phyloP scores from a whole-genome alignment of 768 basidiomycete genomes.

The Phlebiopsis flavidoalba region DNA sequence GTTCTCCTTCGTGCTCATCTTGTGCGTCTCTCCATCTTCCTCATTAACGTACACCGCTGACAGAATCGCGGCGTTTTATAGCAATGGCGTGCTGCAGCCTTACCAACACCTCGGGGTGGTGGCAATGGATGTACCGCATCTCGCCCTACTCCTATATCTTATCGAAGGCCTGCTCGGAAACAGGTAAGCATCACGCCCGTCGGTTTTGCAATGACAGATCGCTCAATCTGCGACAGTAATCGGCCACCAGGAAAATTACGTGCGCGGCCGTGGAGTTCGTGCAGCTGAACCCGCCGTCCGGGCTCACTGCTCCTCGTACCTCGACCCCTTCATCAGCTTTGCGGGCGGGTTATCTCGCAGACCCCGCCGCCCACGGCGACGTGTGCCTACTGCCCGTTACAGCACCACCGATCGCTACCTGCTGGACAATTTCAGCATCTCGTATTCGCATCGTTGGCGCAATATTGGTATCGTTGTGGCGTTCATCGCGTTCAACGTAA shows the following conservation, averaged over 20 bases:
- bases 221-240: slow-evolving; percentile 32
- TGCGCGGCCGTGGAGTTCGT: slow-evolving; percentile 65
- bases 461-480: slow-evolving; percentile 42
- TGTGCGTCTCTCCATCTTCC: slow-evolving; percentile 22
- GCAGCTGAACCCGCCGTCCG: slow-evolving; percentile 40
- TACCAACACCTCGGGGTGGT: slow-evolving; percentile 38
- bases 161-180: slow-evolving; percentile 35
- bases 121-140: slow-evolving; percentile 37
- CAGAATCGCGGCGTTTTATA: slow-evolving; percentile 10
- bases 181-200: slow-evolving; percentile 34
- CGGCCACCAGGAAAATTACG: slow-evolving; percentile 39
- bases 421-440: slow-evolving; percentile 51
- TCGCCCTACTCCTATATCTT: slow-evolving; percentile 34
- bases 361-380: slow-evolving; percentile 20
- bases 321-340: slow-evolving; percentile 33
- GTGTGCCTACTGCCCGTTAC: slow-evolving; percentile 44
- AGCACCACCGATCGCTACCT: slow-evolving; percentile 59
- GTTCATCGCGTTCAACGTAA: slow-evolving; percentile 39
- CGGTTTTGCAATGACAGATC: background rate
- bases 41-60: background rate
- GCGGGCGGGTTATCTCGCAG: slow-evolving; percentile 47
- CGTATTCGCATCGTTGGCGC: slow-evolving; percentile 46
- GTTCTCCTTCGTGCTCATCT: slow-evolving; percentile 37
- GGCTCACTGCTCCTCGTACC: slow-evolving; percentile 43
- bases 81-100: slow-evolving; percentile 45